phyloP scores from a whole-genome alignment of 2,329 filamentous ascomycete genomes.

The Hypoxylon sp. region DNA sequence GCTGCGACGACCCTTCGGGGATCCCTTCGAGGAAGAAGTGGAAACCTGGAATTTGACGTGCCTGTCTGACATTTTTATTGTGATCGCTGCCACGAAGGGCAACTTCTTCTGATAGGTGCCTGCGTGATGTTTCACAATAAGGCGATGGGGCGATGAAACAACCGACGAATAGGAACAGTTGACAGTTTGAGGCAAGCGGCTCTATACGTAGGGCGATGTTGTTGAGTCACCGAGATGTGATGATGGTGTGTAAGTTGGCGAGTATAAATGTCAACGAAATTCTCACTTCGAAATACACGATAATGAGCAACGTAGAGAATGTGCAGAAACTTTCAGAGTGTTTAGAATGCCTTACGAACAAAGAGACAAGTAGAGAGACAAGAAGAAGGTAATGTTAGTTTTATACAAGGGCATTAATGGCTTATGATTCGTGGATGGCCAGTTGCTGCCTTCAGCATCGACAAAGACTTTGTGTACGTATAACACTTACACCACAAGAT shows the following conservation, averaged over 20 bases:
- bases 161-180: conserved; percentile 27
- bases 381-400: conserved; percentile 38
- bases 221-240: conserved; percentile 18
- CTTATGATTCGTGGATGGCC: conserved; percentile 46
- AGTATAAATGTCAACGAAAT: conserved; percentile 27
- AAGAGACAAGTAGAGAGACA: conserved; percentile 27
- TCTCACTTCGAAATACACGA: conserved; percentile 16
- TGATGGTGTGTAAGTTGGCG: not conserved
- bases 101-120: conserved; percentile 24
- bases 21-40: conserved; percentile 34
- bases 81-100: conserved; percentile 21
- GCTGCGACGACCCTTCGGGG: conserved; percentile 39
- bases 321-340: not conserved
- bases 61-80: conserved; percentile 47
- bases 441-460: conserved; percentile 45
- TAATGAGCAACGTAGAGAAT: conserved; percentile 18
- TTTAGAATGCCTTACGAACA: conserved; percentile 25
- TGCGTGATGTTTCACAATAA: conserved; percentile 32
- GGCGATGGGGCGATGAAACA: conserved; percentile 11
- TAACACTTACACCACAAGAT: conserved; percentile 41
- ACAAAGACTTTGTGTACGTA: conserved; percentile 39
- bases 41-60: conserved; percentile 47
- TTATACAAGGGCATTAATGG: conserved; percentile 44
- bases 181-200: conserved; percentile 11
- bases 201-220: conserved; percentile 22